These are phyloP conservation scores for Moesziomyces antarcticus DNA, from an alignment of 1,284 basidiomycete genomes.

Conservation along the genomic window DNA sequence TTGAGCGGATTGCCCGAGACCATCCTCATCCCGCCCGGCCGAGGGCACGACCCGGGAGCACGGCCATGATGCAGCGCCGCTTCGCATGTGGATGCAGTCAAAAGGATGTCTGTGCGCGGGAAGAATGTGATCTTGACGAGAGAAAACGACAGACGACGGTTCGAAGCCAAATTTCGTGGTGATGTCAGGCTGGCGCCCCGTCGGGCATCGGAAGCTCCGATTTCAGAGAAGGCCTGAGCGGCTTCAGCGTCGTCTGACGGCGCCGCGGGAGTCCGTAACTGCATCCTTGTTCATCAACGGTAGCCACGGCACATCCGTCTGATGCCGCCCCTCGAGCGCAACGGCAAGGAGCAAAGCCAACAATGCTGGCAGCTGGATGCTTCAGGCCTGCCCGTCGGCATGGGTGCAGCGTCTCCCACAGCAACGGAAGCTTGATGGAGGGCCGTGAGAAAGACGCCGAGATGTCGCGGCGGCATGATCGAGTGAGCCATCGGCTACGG, in stretches of 20 bases:
- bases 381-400: too few species aligned
- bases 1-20: too few species aligned
- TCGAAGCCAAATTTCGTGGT: neutral
- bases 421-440: too few species aligned
- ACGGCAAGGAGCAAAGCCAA: too few species aligned
- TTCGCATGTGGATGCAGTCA: neutral
- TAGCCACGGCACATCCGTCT: too few species aligned
- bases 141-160: neutral
- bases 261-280: neutral
- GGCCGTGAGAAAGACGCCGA: neutral
- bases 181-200: neutral
- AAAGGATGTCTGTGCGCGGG: neutral
- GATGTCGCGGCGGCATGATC: neutral
- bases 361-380: too few species aligned
- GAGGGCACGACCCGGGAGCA: too few species aligned
- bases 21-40: too few species aligned
- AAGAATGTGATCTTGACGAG: neutral
- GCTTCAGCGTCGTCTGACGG: too few species aligned
- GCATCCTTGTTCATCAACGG: too few species aligned
- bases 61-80: neutral
- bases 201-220: neutral
- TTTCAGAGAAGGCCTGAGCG: neutral
- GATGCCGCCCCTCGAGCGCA: too few species aligned
- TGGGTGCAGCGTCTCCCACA: too few species aligned
- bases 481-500: neutral